A percentile compares a stretch with the other conserved stretches of the same genome.
Conservation (phyloP, 2,329 filamentous ascomycete species). For the Pseudogymnoascus sp. region DNA sequence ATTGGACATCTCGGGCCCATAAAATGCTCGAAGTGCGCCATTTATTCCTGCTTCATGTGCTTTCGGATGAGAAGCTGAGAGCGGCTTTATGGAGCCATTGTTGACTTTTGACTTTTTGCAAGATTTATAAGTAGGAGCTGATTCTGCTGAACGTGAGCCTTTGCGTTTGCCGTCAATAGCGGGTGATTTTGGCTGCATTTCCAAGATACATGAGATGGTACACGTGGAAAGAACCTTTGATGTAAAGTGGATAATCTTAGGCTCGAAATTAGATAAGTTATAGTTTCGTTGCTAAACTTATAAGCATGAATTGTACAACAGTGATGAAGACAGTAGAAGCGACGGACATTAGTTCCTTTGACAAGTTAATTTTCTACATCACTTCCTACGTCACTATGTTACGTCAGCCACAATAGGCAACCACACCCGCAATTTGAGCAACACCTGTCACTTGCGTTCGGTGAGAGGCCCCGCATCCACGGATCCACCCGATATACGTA, state of each 20-base stretch:
- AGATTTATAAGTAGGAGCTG: neutral
- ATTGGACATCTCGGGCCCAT: constrained; percentile 81
- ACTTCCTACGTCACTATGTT: neutral
- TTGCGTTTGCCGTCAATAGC: neutral
- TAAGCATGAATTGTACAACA: neutral
- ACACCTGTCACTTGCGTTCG: too few species aligned
- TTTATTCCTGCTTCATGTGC: constrained; percentile 39
- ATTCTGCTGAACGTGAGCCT: neutral
- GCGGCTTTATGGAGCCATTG: neutral
- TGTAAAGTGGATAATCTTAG: neutral
- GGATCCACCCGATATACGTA: too few species aligned
- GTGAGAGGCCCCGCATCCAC: too few species aligned
- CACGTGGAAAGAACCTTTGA: neutral
- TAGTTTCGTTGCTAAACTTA: neutral
- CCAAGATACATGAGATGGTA: neutral
- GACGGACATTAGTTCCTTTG: neutral
- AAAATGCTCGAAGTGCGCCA: constrained; percentile 66
- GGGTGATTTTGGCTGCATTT: neutral
- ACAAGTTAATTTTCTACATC: neutral
- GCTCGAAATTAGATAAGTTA: neutral
- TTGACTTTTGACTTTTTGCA: neutral
- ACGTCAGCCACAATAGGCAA: too few species aligned
- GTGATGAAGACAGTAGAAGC: neutral
- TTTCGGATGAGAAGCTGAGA: neutral
- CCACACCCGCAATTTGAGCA: too few species aligned